These are phyloP conservation scores for Dendryphion nanum DNA, from an alignment of 2,329 filamentous ascomycete species.

Conservation along the genomic window DNA sequence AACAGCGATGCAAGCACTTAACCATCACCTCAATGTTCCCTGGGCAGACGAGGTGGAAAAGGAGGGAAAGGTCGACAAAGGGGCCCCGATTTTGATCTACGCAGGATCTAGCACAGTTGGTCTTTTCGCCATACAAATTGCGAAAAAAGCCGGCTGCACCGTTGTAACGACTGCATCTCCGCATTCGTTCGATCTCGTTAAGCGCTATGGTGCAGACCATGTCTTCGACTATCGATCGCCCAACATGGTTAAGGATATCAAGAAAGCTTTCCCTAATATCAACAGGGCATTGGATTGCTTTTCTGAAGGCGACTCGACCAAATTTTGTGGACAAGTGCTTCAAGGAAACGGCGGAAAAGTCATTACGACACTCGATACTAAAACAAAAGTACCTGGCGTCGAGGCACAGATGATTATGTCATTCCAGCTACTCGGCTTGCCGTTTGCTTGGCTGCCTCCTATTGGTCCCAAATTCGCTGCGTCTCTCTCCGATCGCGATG, in stretches of 20 bases:
- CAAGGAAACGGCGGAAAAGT: constrained; percentile 16
- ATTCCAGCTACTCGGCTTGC: not conserved
- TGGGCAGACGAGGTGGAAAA: constrained; percentile 4
- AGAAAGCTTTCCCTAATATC: constrained; percentile 7
- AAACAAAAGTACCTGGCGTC: not conserved
- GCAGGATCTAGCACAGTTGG: constrained; percentile 47
- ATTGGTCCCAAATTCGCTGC: not conserved
- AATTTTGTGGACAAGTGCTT: constrained; percentile 13
- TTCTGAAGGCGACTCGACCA: constrained; percentile 2
- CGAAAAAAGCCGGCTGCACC: constrained; percentile 26
- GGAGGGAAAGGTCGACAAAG: constrained; percentile 6
- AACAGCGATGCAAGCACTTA: constrained; percentile 46
- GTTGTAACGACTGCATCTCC: constrained; percentile 11
- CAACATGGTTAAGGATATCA: constrained; percentile 43
- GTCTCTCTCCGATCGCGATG: not conserved
- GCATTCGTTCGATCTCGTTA: constrained; percentile 11
- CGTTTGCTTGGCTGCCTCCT: not conserved
- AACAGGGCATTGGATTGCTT: not conserved
- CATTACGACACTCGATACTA: not conserved
- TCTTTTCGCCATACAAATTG: constrained; percentile 45
- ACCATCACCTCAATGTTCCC: constrained; percentile 13
- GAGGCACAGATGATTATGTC: not conserved
- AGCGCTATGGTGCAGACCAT: constrained; percentile 11
- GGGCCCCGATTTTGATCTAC: constrained; percentile 20
- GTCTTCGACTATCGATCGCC: constrained; percentile 45